Conservation (phyloP, 129 eudicot species). For the Helichrysum umbraculigerum region DNA sequence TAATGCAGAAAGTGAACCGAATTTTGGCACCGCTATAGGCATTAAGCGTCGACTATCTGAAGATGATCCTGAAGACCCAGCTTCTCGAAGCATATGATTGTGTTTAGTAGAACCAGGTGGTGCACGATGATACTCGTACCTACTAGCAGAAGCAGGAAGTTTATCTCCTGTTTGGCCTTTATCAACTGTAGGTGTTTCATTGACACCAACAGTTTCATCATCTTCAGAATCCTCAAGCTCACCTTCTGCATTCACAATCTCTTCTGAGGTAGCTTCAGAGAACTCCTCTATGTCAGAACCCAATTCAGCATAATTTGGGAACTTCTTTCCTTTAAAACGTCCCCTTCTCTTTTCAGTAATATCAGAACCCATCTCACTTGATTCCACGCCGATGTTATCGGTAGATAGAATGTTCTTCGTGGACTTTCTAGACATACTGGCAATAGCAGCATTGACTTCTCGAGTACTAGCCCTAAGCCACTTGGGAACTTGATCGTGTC, state of each 20-base stretch:
- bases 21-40: conserved; percentile 73
- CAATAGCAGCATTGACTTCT: conserved; percentile 64
- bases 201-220: conserved; percentile 53
- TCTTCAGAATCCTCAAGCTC: conserved; percentile 59
- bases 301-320: conserved; percentile 76
- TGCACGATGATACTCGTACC: conserved; percentile 49
- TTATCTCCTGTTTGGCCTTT: conserved; percentile 67
- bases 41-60: conserved; percentile 48
- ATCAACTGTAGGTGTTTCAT: conserved; percentile 40
- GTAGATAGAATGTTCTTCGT: conserved; percentile 39
- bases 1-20: conserved; percentile 87
- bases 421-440: conserved; percentile 64
- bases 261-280: conserved; percentile 75
- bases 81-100: conserved; percentile 48
- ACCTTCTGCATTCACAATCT: conserved; percentile 60
- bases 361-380: conserved; percentile 31
- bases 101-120: conserved; percentile 15
- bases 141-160: conserved; percentile 41
- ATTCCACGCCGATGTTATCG: conserved; percentile 43
- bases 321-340: conserved; percentile 62
- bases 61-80: conserved; percentile 85
- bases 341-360: conserved; percentile 64
- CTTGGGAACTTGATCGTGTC: conserved; percentile 81
- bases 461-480: conserved; percentile 80
- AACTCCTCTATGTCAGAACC: conserved; percentile 79